These are phyloP conservation scores for Spiraea crenata DNA, from an alignment of 331 rosid species.

Conservation along the genomic window DNA sequence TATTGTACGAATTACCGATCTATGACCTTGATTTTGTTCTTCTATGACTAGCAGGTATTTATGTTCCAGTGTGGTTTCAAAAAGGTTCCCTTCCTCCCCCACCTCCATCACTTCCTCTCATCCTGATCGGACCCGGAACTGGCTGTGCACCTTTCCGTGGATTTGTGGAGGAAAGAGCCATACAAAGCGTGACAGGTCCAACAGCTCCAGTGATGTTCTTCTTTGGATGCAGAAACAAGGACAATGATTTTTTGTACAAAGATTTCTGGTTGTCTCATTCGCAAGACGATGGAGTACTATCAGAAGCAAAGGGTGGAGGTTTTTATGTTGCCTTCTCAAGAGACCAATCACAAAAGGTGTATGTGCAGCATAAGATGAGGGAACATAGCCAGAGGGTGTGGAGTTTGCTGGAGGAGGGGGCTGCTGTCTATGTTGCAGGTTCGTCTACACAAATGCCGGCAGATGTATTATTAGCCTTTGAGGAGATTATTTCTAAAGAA, in stretches of 20 bases:
- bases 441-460: conserved; percentile 93
- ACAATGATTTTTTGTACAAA: conserved; percentile 65
- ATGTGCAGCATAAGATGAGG: conserved; percentile 83
- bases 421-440: conserved; percentile 79
- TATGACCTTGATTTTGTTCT: conserved; percentile 10
- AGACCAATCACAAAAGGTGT: conserved; percentile 76
- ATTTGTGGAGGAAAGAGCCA: conserved; percentile 82
- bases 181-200: conserved; percentile 41
- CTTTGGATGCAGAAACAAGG: conserved; percentile 78
- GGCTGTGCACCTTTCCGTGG: conserved; percentile 95
- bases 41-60: conserved; percentile 36
- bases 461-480: conserved; percentile 73
- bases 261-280: conserved; percentile 75
- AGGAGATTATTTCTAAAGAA: conserved; percentile 67
- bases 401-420: conserved; percentile 69
- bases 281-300: conserved; percentile 57
- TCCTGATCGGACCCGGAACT: conserved; percentile 87
- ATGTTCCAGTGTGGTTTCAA: conserved; percentile 65
- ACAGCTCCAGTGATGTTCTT: conserved; percentile 77
- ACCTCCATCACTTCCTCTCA: conserved; percentile 65
- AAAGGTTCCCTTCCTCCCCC: conserved; percentile 84
- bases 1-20: conserved; percentile 1
- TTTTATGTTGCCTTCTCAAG: conserved; percentile 86
- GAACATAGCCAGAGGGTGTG: conserved; percentile 72
- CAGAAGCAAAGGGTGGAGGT: conserved; percentile 81